Evolutionary conservation across 305 asterid genomes (phyloP).

Genomic region (Lippia alba): DNA sequence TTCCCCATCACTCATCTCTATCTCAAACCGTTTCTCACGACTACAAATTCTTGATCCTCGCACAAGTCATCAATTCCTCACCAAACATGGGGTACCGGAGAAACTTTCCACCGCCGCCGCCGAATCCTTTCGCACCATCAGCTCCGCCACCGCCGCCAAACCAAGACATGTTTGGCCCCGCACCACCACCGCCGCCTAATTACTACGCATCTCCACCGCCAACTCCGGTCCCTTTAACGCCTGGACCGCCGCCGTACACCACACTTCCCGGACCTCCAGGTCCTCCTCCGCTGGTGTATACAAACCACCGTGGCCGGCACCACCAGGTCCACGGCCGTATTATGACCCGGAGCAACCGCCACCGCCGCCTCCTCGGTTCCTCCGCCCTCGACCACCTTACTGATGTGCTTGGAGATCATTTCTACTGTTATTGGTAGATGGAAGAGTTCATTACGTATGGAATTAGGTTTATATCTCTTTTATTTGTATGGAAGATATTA

Average conservation of each 20-base stretch:
- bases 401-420: slow-evolving; percentile 2
- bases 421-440: not conserved
- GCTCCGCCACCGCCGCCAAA: slow-evolving; percentile 28
- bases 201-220: slow-evolving; percentile 32
- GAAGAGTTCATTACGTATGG: not conserved
- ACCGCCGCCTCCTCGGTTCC: slow-evolving; percentile 26
- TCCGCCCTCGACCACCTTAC: slow-evolving; percentile 38
- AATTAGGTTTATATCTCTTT: not conserved
- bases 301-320: slow-evolving; percentile 33
- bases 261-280: slow-evolving; percentile 33
- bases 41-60: not conserved
- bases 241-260: slow-evolving; percentile 39
- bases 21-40: not conserved
- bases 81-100: slow-evolving; percentile 33
- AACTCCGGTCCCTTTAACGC: slow-evolving; percentile 33
- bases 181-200: slow-evolving; percentile 29
- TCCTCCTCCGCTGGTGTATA: slow-evolving; percentile 36
- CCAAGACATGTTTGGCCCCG: slow-evolving; percentile 9
- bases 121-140: slow-evolving; percentile 19
- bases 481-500: not conserved
- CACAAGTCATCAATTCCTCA: not conserved
- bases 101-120: slow-evolving; percentile 31
- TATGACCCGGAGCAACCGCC: slow-evolving; percentile 30
- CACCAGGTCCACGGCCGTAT: slow-evolving; percentile 28
- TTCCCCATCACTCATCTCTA: not conserved